Conservation (phyloP, 1,139 yeast species). For the Lodderomyces jiufengensis region DNA sequence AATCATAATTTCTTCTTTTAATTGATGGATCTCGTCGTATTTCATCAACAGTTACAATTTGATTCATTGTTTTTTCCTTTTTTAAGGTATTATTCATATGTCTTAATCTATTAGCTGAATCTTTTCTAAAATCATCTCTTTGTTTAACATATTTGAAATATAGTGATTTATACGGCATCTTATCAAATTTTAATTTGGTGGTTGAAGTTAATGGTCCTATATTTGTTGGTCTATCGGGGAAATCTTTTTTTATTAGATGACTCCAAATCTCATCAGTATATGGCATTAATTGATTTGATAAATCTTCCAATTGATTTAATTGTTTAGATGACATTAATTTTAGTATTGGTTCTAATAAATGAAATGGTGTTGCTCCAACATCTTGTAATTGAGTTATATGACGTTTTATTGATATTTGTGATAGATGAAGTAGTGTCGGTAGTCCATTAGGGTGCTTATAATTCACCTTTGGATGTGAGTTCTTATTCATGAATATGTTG, state of each 20-base stretch:
- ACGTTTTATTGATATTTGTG: conserved; percentile 9
- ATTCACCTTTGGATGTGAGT: neutral
- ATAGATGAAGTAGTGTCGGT: conserved; percentile 12
- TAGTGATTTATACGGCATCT: conserved; percentile 40
- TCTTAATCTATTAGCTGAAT: conserved; percentile 49
- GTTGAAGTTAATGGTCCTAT: conserved; percentile 5
- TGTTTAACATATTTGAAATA: conserved; percentile 44
- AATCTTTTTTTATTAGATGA: conserved; percentile 41
- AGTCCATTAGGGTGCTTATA: conserved; percentile 6
- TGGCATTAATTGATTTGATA: conserved; percentile 42
- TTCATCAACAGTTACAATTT: conserved; percentile 40
- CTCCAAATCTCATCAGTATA: conserved; percentile 55
- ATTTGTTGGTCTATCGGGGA: conserved; percentile 40
- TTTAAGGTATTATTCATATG: conserved; percentile 39
- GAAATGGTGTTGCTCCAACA: conserved; percentile 49
- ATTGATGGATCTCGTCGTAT: conserved; percentile 40
- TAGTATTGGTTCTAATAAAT: conserved; percentile 43
- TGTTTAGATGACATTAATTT: conserved; percentile 46
- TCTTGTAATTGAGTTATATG: conserved; percentile 24
- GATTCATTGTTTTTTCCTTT: conserved; percentile 43
- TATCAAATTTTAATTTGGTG: conserved; percentile 4
- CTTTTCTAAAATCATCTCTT: conserved; percentile 42
- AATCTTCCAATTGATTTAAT: conserved; percentile 39
- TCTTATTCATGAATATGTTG: no score
- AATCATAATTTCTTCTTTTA: conserved; percentile 17